A percentile compares a stretch with the other conserved stretches of the same genome.
These are phyloP conservation scores for Phytophthora europaea DNA, from an alignment of 352 stramenopile genomes.

Conservation along the genomic window DNA sequence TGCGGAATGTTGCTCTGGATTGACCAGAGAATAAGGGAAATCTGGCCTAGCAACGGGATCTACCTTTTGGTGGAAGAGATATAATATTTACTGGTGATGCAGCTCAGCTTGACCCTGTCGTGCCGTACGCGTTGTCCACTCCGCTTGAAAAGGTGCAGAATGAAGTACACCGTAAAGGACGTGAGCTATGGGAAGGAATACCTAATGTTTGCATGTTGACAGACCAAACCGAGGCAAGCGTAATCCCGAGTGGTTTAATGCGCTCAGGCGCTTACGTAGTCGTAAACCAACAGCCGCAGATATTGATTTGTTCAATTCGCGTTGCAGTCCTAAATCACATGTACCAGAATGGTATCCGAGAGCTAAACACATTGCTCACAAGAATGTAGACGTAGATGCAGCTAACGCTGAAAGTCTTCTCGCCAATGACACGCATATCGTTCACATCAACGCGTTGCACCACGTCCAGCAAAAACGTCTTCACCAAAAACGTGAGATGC, in stretches of 20 bases:
- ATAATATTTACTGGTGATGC: constrained; percentile 6
- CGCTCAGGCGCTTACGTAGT: background rate
- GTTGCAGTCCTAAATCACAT: background rate
- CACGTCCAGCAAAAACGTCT: no score
- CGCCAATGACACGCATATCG: background rate
- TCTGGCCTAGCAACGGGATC: background rate
- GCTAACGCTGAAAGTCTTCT: background rate
- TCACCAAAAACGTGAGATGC: no score
- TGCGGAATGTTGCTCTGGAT: constrained; percentile 1
- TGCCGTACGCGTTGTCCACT: background rate
- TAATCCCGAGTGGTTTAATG: constrained; percentile 2
- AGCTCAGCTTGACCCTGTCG: constrained; percentile 3
- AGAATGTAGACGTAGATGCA: background rate
- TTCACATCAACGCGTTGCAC: background rate
- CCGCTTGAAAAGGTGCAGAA: background rate
- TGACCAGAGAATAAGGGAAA: constrained; percentile 1
- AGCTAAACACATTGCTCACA: background rate
- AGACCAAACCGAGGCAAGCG: constrained; percentile 5
- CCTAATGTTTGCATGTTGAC: background rate
- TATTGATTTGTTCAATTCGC: background rate
- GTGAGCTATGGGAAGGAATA: constrained; percentile 1
- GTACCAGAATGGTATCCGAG: background rate
- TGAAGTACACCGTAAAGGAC: background rate
- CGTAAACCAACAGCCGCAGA: background rate
- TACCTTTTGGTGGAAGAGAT: background rate